Evolutionary conservation across 1,139 yeast genomes (phyloP), one percentile per base, ranked within the genome.

Genomic region (Maudiozyma humilis): DNA sequence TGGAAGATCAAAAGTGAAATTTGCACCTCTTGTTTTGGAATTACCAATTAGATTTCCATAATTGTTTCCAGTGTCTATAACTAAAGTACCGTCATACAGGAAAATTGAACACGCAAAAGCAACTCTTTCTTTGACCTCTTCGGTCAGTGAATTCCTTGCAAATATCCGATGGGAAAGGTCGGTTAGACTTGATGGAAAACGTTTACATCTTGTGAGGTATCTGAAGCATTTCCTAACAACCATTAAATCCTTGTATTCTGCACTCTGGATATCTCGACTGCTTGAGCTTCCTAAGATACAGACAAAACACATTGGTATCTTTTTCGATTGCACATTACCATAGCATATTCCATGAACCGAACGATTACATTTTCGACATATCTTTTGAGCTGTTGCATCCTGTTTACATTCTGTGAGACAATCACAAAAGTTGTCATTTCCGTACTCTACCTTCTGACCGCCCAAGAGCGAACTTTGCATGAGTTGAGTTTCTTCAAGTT

Each of bases 341-440:
- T 65, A 65, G 41, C 69, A 66, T 5, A 53, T 40, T 1, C 59
- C 54, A 45, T 65, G 69, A 12, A 63, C 52, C 13, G 34, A 29
- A 20, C 51, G 50, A 4, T 45, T 49, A 48, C 70, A 66, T 2
- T 44, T 36, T 15, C 48, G 48, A 38, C 70, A 66, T 15, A 42
- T 41, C 19, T 51, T 44, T 1, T 45, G 35, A 7, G 44, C 35
- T 1, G 55, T 52, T 1, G 47, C 43, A 3, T 38, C 35, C 3
- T 45, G 23, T 6, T 56, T 54, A 23, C 53, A 47, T 8, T 40
- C 29, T 12, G 57, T 46, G 1, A 52, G 55, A 48, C 70, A 66
- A 40, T 65, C 68, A 50, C 69, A 66, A n/a, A n/a, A 1, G 32
- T 41, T 3, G 52, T 32, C 3, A 18, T 34, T 12, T 31, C 16